Evolutionary conservation across 164 flowering plant species (phyloP).

Genomic region (Stephania japonica): DNA sequence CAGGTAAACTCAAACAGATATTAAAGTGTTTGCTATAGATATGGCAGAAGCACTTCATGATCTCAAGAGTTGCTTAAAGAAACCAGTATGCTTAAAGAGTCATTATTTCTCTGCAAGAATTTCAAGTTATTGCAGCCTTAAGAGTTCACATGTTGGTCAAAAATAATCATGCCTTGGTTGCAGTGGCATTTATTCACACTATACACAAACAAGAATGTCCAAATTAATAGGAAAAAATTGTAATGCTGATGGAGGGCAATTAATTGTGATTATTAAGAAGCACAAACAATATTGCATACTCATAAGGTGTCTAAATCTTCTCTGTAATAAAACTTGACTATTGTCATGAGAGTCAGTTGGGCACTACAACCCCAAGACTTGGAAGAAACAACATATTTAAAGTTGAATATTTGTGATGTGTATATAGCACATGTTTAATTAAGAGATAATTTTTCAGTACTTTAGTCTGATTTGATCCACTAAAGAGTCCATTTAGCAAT

Average conservation of each 20-base stretch:
- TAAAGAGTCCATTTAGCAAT: background rate
- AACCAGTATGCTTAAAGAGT: background rate
- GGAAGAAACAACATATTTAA: too few species aligned
- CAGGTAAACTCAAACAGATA: background rate
- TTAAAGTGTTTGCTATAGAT: background rate
- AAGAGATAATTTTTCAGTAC: too few species aligned
- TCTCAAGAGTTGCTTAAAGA: background rate
- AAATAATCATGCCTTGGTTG: background rate
- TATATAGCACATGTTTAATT: too few species aligned
- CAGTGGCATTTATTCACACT: slow-evolving; percentile 1
- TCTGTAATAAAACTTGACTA: too few species aligned
- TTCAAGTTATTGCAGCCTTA: background rate
- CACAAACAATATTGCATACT: too few species aligned
- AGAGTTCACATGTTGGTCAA: background rate
- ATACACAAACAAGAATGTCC: background rate
- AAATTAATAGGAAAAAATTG: too few species aligned
- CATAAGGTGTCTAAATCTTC: too few species aligned
- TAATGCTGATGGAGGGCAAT: too few species aligned
- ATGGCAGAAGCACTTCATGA: background rate
- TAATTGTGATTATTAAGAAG: too few species aligned
- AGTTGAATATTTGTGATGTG: too few species aligned
- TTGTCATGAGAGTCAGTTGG: too few species aligned
- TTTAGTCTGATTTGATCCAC: background rate
- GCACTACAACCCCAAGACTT: too few species aligned
- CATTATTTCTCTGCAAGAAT: background rate